A percentile compares a stretch with the other conserved stretches of the same genome.
Evolutionary conservation across 2,329 filamentous ascomycete species (phyloP).

Genomic region (Tolypocladium endophyticum): DNA sequence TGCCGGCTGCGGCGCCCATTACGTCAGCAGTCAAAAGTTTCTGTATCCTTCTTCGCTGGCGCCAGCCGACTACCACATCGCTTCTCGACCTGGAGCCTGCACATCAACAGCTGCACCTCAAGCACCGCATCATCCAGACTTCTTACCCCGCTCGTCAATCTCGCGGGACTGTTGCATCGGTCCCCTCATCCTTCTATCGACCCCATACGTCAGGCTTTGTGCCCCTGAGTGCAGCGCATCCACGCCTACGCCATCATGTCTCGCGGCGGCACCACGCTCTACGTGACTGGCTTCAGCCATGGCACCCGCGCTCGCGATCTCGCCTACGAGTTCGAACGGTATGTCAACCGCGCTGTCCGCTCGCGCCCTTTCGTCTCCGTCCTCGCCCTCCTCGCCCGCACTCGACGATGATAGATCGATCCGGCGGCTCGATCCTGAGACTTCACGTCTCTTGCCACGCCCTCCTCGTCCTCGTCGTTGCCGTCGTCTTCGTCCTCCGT

Average conservation of each 20-base stretch:
- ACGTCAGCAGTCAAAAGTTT: constrained; percentile 12
- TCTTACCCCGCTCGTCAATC: background rate
- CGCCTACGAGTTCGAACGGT: constrained; percentile 99
- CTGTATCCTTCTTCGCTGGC: constrained; percentile 2
- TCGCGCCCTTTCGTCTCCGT: constrained; percentile 22
- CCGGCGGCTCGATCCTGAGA: constrained; percentile 13
- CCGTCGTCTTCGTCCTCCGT: constrained; percentile 12
- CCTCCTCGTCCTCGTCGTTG: constrained; percentile 13
- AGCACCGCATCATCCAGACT: constrained; percentile 3
- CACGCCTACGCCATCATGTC: constrained; percentile 52
- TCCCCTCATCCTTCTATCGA: constrained; percentile 3
- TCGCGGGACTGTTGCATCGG: constrained; percentile 1
- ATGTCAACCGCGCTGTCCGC: constrained; percentile 54
- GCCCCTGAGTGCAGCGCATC: background rate
- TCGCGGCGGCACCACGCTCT: constrained; percentile 86
- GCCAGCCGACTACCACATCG: background rate
- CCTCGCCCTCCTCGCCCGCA: constrained; percentile 27
- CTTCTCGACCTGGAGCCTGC: background rate
- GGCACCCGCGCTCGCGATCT: constrained; percentile 97
- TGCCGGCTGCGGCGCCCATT: background rate
- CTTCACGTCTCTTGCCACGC: constrained; percentile 10
- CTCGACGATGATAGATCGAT: constrained; percentile 23
- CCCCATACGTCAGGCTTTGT: background rate
- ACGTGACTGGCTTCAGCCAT: constrained; percentile 98
- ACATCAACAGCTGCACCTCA: background rate